Evolutionary conservation across 1,284 basidiomycete genomes (phyloP).

Genomic region (Malassezia psittaci): DNA sequence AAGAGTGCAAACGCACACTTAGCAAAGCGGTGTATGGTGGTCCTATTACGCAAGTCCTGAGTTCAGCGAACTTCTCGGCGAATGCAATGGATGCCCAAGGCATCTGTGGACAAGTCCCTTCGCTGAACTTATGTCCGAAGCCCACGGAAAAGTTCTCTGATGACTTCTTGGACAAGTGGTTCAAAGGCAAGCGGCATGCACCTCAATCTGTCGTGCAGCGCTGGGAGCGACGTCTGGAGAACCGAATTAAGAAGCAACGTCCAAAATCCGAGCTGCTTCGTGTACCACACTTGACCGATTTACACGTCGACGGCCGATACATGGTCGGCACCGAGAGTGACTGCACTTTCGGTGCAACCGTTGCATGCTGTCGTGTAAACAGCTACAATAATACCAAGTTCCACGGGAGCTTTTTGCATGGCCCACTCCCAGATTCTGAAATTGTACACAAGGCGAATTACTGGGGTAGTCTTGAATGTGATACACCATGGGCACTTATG

Average conservation of each 20-base stretch:
- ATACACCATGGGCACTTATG: constrained; percentile 60
- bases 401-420: constrained; percentile 48
- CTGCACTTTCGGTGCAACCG: constrained; percentile 55
- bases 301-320: constrained; percentile 70
- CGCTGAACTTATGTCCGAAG: constrained; percentile 6
- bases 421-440: constrained; percentile 19
- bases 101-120: constrained; percentile 37
- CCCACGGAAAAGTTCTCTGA: constrained; percentile 24
- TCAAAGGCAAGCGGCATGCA: constrained; percentile 23
- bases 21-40: constrained; percentile 34
- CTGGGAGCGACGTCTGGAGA: constrained; percentile 3
- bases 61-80: constrained; percentile 32
- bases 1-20: constrained; percentile 55
- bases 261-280: constrained; percentile 50
- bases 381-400: constrained; percentile 51
- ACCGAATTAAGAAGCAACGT: background rate
- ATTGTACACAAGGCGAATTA: constrained; percentile 28
- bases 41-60: constrained; percentile 31
- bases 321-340: constrained; percentile 64
- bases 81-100: constrained; percentile 34
- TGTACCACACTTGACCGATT: constrained; percentile 65
- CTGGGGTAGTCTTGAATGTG: constrained; percentile 52
- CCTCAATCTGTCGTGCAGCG: constrained; percentile 4
- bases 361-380: constrained; percentile 59
- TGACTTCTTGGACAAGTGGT: constrained; percentile 34